phyloP scores from a whole-genome alignment of 805 yeast species.

The Candida orba region DNA sequence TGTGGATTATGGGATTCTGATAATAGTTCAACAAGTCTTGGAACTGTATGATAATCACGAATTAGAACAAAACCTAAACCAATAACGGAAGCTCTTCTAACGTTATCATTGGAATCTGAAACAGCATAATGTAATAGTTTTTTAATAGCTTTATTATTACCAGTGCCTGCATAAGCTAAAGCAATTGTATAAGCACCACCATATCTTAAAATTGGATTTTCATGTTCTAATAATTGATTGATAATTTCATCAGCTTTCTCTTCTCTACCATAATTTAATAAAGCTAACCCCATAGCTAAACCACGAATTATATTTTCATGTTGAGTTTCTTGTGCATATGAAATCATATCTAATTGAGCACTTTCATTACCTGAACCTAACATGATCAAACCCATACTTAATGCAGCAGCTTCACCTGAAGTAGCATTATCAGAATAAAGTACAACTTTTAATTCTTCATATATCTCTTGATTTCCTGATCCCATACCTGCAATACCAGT shows the following conservation, averaged over 20 bases:
- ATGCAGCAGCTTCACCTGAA: slow-evolving; percentile 94
- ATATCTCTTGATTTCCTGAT: slow-evolving; percentile 61
- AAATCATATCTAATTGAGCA: slow-evolving; percentile 71
- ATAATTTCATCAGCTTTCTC: slow-evolving; percentile 68
- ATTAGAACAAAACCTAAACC: slow-evolving; percentile 85
- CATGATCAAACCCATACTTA: slow-evolving; percentile 94
- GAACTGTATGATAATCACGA: slow-evolving; percentile 88
- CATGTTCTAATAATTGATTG: slow-evolving; percentile 59
- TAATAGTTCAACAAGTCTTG: slow-evolving; percentile 87
- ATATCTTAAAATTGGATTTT: slow-evolving; percentile 79
- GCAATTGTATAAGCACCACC: slow-evolving; percentile 96
- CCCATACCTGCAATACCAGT: slow-evolving; percentile 97
- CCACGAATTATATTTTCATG: slow-evolving; percentile 95
- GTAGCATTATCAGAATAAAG: slow-evolving; percentile 86
- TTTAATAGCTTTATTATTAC: slow-evolving; percentile 81
- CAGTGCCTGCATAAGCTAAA: slow-evolving; percentile 94
- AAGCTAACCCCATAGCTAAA: slow-evolving; percentile 82
- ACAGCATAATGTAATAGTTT: slow-evolving; percentile 88
- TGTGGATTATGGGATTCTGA: slow-evolving; percentile 96
- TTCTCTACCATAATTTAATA: slow-evolving; percentile 81
- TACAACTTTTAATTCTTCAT: slow-evolving; percentile 77
- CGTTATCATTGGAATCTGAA: slow-evolving; percentile 93
- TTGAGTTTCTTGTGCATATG: slow-evolving; percentile 90
- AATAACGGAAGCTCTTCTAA: slow-evolving; percentile 92
- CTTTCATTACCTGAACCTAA: slow-evolving; percentile 76